Evolutionary conservation across 176 grass and related monocot species (phyloP).

Genomic region (Triticum urartu): DNA sequence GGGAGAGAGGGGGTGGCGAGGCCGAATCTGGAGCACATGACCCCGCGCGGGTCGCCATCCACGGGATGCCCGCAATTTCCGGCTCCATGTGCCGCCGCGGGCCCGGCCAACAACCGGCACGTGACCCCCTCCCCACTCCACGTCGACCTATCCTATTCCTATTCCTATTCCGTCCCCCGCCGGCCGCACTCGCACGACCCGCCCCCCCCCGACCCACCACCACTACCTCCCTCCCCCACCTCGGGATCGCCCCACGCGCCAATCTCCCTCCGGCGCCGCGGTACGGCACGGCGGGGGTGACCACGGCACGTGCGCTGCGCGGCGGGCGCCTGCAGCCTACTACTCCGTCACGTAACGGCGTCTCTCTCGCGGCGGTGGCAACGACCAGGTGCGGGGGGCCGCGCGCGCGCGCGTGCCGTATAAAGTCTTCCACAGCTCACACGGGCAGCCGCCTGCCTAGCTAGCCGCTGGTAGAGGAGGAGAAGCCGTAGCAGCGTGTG

Average conservation of each 20-base stretch:
- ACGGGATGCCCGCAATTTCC: slow-evolving; percentile 71
- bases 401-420: slow-evolving; percentile 19
- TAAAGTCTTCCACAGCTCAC: slow-evolving; percentile 29
- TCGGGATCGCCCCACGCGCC: slow-evolving; percentile 27
- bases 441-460: not conserved
- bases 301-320: slow-evolving; percentile 38
- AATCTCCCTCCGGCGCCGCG: not conserved
- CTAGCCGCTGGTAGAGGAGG: not conserved
- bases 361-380: not conserved
- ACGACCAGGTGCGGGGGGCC: not conserved
- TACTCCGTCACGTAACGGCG: slow-evolving; percentile 5
- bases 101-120: slow-evolving; percentile 40
- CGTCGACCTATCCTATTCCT: not conserved
- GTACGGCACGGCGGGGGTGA: not conserved
- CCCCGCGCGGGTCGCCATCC: slow-evolving; percentile 26
- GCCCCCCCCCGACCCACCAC: not conserved
- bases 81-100: slow-evolving; percentile 44
- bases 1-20: not conserved
- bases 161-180: not conserved
- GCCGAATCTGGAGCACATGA: slow-evolving; percentile 68
- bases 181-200: slow-evolving; percentile 4
- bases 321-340: not conserved
- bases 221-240: not conserved
- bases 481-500: not conserved
- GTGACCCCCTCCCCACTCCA: slow-evolving; percentile 5